Evolutionary conservation across 805 yeast species (phyloP), one percentile per base, ranked within the genome.

Genomic region (Candida sonorensis): DNA sequence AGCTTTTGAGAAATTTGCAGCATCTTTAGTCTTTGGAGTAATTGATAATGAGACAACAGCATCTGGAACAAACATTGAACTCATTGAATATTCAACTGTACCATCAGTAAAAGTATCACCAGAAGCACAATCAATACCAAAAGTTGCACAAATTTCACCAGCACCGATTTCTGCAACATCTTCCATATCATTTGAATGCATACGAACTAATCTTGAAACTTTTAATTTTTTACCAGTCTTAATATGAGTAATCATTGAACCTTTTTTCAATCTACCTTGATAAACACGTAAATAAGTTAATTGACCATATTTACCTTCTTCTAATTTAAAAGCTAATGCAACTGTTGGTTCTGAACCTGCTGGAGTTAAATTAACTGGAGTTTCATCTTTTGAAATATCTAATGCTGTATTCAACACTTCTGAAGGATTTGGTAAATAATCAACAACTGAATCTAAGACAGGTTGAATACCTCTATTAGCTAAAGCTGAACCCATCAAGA

Each of bases 121-220:
- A 10, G 98, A 92, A 9, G 97, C 79, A 72, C 99, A 92, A 60
- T 92, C 98, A 47, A 92, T 84, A 64, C 99, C 99, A 51, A 92
- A 92, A 37, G 97, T 90, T 34, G 99, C 99, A 67, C 99, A 92
- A 50, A 92, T 92, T 66, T 92, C 98, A 58, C 99, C 99, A 19
- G 97, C 90, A 15, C 90, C 92, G 52, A 86, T 81, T 64, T 88
- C 97, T 30, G 79, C 83, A 30, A 86, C 92, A 56, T 92, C 99
- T 67, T 92, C 98, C 97, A 92, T 88, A 57, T 92, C 98, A 42
- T 88, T 85, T 18, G 97, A 86, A 67, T 92, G 97, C 99, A 92
- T 92, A 65, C 97, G 81, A 31, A 87, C 98, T 51, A 92, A 72
- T 53, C 98, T 75, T 10, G 97, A 73, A 33, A 92, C 84, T 67